Conservation (phyloP, 768 basidiomycete genomes). For the Leccinum rimulosum region DNA sequence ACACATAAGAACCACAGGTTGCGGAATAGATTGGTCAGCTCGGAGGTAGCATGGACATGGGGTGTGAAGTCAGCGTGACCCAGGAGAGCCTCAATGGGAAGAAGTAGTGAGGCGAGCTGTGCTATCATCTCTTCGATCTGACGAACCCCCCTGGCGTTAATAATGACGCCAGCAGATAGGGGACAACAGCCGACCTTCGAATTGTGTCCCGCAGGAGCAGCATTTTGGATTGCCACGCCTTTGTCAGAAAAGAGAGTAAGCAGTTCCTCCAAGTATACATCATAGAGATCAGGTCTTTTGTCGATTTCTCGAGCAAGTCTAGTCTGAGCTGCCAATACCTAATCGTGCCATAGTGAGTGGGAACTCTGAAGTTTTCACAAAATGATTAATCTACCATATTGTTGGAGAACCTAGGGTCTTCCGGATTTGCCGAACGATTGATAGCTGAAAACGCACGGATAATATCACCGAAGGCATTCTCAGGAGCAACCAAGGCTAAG, state of each 20-base stretch:
- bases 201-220: conserved; percentile 62
- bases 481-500: conserved; percentile 76
- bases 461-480: conserved; percentile 77
- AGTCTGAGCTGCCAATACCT: conserved; percentile 91
- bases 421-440: conserved; percentile 82
- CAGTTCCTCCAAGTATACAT: conserved; percentile 79
- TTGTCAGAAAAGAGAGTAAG: conserved; percentile 87
- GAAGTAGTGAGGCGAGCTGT: conserved; percentile 81
- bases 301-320: conserved; percentile 78
- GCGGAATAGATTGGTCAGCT: conserved; percentile 75
- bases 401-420: conserved; percentile 85
- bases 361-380: neutral
- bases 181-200: conserved; percentile 50
- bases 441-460: conserved; percentile 81
- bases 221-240: conserved; percentile 85
- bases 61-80: conserved; percentile 67
- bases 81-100: conserved; percentile 89
- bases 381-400: conserved; percentile 62
- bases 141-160: conserved; percentile 3
- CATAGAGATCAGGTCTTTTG: conserved; percentile 73
- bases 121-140: conserved; percentile 83
- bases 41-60: conserved; percentile 50
- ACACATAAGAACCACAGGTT: conserved; percentile 94
- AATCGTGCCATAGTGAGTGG: neutral
- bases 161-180: neutral